phyloP scores from a whole-genome alignment of 129 eudicot genomes.

The Dittrichia graveolens region DNA sequence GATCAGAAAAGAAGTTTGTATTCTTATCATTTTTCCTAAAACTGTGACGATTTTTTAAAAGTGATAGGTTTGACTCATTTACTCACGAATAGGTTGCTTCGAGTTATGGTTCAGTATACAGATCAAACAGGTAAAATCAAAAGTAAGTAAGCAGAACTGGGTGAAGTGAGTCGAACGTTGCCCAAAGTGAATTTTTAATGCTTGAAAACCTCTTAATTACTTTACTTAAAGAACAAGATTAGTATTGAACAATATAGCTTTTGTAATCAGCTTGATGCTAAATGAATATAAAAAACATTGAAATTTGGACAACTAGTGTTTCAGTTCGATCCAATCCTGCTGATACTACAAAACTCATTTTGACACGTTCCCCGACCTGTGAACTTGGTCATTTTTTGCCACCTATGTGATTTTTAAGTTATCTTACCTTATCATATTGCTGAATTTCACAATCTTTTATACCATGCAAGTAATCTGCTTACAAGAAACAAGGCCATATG shows the following conservation, averaged over 20 bases:
- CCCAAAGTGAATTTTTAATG: background rate
- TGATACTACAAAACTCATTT: background rate
- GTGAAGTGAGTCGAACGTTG: background rate
- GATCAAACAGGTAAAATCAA: background rate
- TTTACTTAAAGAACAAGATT: background rate
- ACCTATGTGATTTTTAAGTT: background rate
- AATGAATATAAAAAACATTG: background rate
- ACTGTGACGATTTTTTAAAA: background rate
- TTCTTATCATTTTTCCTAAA: background rate
- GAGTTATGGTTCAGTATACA: background rate
- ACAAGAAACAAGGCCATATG: conserved; percentile 18
- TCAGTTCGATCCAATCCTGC: background rate
- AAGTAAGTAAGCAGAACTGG: background rate
- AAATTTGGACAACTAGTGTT: background rate
- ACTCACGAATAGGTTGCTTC: background rate
- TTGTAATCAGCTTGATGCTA: background rate
- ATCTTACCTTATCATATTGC: conserved; percentile 61
- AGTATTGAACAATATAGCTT: background rate
- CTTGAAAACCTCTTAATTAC: background rate
- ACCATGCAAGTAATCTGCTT: conserved; percentile 84
- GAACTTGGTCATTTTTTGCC: background rate
- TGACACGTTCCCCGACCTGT: background rate
- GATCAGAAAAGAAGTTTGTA: background rate
- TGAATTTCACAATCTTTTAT: conserved; percentile 71
- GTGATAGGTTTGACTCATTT: background rate